phyloP scores from a whole-genome alignment of 2,329 filamentous ascomycete genomes.

The Ascochyta rabiei region DNA sequence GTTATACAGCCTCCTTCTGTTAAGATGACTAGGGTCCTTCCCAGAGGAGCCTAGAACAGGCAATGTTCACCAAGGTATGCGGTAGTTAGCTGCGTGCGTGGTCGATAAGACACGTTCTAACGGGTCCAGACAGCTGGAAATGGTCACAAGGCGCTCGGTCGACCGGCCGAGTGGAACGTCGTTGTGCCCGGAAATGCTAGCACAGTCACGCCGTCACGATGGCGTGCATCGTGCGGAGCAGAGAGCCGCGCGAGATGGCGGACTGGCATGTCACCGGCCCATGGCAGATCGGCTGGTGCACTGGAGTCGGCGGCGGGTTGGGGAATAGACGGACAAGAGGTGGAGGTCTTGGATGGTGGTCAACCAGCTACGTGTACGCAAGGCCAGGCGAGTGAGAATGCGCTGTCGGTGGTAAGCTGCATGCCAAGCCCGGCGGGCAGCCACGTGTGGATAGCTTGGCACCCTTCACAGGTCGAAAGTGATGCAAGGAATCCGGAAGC shows the following conservation, averaged over 20 bases:
- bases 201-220: constrained; percentile 1
- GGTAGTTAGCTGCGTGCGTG: not conserved
- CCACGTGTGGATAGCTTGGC: constrained; percentile 12
- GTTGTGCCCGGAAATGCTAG: not conserved
- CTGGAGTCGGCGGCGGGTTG: not conserved
- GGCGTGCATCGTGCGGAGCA: not conserved
- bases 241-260: constrained; percentile 1
- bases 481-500: constrained; percentile 12
- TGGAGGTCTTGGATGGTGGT: not conserved
- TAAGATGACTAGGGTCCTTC: too few relatives aligned
- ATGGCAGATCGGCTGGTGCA: constrained; percentile 6
- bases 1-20: too few relatives aligned
- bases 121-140: constrained; percentile 9
- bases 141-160: not conserved
- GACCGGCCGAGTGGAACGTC: constrained; percentile 9
- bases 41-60: too few relatives aligned
- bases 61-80: too few relatives aligned
- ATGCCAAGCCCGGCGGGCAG: constrained; percentile 12
- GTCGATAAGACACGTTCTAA: not conserved
- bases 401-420: constrained; percentile 14
- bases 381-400: not conserved
- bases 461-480: not conserved
- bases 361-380: not conserved
- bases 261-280: not conserved
- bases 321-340: not conserved